Evolutionary conservation across 2,329 filamentous ascomycete genomes (phyloP).

Genomic region (Fusarium sp.): DNA sequence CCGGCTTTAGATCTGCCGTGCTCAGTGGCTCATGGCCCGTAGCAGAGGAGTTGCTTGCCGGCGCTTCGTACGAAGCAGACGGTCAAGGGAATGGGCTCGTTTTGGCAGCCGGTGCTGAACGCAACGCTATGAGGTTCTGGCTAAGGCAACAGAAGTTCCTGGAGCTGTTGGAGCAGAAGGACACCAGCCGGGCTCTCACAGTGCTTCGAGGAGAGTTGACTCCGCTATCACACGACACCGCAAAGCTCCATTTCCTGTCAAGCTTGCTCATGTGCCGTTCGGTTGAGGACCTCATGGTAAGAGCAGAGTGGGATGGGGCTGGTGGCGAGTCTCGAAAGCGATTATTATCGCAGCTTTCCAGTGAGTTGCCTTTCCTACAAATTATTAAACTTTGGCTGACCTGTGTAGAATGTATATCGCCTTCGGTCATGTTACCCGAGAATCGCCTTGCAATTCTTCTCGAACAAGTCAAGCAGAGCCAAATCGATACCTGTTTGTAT

Average conservation of each 20-base stretch:
- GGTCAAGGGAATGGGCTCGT: constrained; percentile 71
- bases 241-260: constrained; percentile 84
- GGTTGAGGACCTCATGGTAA: constrained; percentile 78
- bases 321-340: constrained; percentile 78
- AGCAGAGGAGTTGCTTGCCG: constrained; percentile 85
- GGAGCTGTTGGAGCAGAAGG: constrained; percentile 83
- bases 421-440: constrained; percentile 96
- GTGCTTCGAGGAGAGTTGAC: constrained; percentile 92
- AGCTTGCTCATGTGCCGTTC: constrained; percentile 91
- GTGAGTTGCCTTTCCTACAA: constrained; percentile 61
- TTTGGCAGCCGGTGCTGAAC: constrained; percentile 80
- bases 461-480: constrained; percentile 84
- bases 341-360: constrained; percentile 85
- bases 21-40: constrained; percentile 84
- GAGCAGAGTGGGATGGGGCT: constrained; percentile 89
- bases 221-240: constrained; percentile 82
- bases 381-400: neutral
- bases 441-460: constrained; percentile 86
- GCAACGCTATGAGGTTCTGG: constrained; percentile 85
- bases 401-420: constrained; percentile 83
- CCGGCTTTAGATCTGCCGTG: constrained; percentile 86
- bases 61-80: constrained; percentile 55
- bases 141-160: constrained; percentile 95
- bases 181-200: constrained; percentile 79
- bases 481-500: constrained; percentile 87